phyloP scores from a whole-genome alignment of 2,329 filamentous ascomycete species.

The Claviceps digitariae region DNA sequence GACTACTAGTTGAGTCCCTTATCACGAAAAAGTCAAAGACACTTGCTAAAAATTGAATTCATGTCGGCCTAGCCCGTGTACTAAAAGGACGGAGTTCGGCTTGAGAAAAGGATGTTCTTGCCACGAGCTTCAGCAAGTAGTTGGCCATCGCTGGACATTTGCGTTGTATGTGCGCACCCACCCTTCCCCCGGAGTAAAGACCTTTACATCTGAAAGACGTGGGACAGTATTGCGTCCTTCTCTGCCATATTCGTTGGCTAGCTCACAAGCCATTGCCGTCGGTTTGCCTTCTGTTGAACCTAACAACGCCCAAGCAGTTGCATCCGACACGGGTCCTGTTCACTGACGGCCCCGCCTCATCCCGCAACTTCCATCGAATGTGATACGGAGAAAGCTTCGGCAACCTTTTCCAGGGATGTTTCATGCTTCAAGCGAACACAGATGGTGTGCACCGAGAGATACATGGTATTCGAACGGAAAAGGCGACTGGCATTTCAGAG shows the following conservation, averaged over 20 bases:
- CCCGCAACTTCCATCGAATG: not conserved
- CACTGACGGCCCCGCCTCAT: constrained; percentile 3
- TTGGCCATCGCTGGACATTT: not conserved
- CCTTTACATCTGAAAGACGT: not conserved
- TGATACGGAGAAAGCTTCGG: constrained; percentile 4
- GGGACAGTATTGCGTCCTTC: constrained; percentile 1
- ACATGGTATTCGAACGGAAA: not conserved
- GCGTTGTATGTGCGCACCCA: constrained; percentile 3
- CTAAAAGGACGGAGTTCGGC: not conserved
- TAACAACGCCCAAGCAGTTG: constrained; percentile 2
- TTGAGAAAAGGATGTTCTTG: not conserved
- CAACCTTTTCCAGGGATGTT: not conserved
- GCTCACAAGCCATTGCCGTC: constrained; percentile 1
- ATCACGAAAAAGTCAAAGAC: not conserved
- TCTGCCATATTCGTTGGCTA: not conserved
- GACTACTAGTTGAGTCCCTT: not conserved
- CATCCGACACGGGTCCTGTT: constrained; percentile 4
- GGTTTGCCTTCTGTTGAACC: constrained; percentile 7
- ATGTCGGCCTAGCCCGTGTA: not conserved
- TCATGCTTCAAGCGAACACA: not conserved
- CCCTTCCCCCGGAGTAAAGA: not conserved
- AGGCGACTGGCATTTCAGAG: not conserved
- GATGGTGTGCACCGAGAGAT: not conserved
- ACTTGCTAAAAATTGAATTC: not conserved
- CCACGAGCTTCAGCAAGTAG: not conserved